phyloP scores from a whole-genome alignment of 371 early-diverging fungal species.

The Quaeritorhiza haematococci region DNA sequence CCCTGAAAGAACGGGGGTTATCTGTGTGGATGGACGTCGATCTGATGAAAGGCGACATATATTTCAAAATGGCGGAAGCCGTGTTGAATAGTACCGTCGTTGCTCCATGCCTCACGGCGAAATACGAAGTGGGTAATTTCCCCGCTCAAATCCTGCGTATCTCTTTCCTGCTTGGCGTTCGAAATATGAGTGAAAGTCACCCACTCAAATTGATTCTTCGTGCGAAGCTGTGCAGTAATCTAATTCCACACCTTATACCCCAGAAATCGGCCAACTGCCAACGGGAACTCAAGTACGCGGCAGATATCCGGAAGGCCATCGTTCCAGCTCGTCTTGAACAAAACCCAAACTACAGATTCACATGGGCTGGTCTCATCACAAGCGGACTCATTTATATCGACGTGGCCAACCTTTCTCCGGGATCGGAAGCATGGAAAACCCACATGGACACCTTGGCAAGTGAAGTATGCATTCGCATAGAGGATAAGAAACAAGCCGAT shows the following conservation, averaged over 20 bases:
- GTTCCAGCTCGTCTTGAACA: background rate
- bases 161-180: too few relatives aligned
- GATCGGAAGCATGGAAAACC: background rate
- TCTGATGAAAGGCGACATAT: slow-evolving; percentile 1
- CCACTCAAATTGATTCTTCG: background rate
- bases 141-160: too few relatives aligned
- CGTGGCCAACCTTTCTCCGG: too few relatives aligned
- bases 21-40: slow-evolving; percentile 7
- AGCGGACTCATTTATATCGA: background rate
- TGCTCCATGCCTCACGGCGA: background rate
- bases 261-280: too few relatives aligned
- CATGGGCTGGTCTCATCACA: background rate
- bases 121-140: background rate
- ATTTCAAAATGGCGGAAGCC: slow-evolving; percentile 3
- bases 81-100: background rate
- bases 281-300: background rate
- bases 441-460: background rate
- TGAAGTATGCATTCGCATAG: too few relatives aligned
- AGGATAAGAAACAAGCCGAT: too few relatives aligned
- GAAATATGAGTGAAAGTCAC: background rate
- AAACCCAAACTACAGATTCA: too few relatives aligned
- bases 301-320: background rate
- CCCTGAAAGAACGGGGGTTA: background rate
- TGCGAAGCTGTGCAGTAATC: background rate
- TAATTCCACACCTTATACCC: too few relatives aligned